Conservation (phyloP, 208 protist species). For the Novymonas esmeraldas region DNA sequence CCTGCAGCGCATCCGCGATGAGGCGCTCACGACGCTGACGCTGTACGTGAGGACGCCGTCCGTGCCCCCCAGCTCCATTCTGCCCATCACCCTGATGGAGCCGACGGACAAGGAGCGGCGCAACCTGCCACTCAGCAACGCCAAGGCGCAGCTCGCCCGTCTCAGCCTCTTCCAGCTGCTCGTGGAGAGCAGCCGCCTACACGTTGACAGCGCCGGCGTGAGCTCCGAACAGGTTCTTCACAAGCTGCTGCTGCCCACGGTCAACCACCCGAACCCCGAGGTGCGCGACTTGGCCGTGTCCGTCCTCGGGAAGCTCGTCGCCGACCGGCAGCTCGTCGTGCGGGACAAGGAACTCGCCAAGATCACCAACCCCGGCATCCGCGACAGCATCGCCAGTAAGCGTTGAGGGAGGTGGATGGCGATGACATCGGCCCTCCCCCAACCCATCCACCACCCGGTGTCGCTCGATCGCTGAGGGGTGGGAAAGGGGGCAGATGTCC, state of each 20-base stretch:
- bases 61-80: slow-evolving; percentile 37
- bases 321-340: slow-evolving; percentile 29
- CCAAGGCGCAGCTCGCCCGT: slow-evolving; percentile 68
- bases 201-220: slow-evolving; percentile 9
- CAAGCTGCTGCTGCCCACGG: slow-evolving; percentile 68
- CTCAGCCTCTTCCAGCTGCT: slow-evolving; percentile 59
- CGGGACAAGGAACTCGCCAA: slow-evolving; percentile 50
- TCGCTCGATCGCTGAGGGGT: no score
- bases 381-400: slow-evolving; percentile 43
- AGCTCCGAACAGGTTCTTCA: slow-evolving; percentile 38
- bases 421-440: no score
- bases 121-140: slow-evolving; percentile 51
- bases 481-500: no score
- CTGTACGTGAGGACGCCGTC: slow-evolving; percentile 48
- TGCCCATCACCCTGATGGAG: slow-evolving; percentile 63
- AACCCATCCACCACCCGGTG: no score
- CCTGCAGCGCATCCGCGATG: slow-evolving; percentile 72
- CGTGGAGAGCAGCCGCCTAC: slow-evolving; percentile 22
- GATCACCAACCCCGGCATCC: slow-evolving; percentile 69
- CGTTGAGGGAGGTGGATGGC: slow-evolving; percentile 2
- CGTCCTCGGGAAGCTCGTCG: slow-evolving; percentile 45
- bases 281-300: slow-evolving; percentile 76
- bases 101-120: slow-evolving; percentile 76
- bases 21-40: slow-evolving; percentile 62
- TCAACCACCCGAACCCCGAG: slow-evolving; percentile 79